Evolutionary conservation across 2,329 filamentous ascomycete genomes (phyloP).

Genomic region (Ophiocordyceps camponoti-leonardi): DNA sequence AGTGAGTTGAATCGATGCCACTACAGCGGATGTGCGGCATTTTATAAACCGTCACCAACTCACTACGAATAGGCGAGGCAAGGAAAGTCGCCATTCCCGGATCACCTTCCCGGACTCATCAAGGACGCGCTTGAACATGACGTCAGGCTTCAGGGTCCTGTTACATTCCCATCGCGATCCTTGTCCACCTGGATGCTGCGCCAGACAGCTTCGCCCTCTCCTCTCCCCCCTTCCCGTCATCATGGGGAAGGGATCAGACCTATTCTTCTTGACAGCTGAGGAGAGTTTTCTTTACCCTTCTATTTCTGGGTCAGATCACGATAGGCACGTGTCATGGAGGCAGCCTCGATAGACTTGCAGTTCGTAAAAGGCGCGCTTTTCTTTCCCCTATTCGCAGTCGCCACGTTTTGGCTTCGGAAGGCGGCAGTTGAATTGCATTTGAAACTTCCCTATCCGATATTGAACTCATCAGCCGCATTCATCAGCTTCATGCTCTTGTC

Average conservation of each 20-base stretch:
- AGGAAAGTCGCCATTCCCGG: neutral
- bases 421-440: neutral
- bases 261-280: neutral
- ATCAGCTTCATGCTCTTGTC: slow-evolving; percentile 48
- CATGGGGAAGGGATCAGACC: neutral
- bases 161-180: neutral
- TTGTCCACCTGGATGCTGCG: neutral
- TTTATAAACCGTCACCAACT: neutral
- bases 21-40: neutral
- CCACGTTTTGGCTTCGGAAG: neutral
- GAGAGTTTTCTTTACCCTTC: neutral
- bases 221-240: neutral
- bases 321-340: neutral
- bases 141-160: neutral
- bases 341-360: neutral
- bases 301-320: neutral
- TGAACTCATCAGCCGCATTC: slow-evolving; percentile 49
- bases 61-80: neutral
- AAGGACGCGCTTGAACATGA: neutral
- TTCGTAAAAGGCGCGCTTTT: neutral
- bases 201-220: neutral
- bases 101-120: neutral
- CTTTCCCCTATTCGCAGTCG: too few species aligned
- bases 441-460: slow-evolving; percentile 33
- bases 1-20: too few species aligned